Conservation (phyloP, 2,329 filamentous ascomycete genomes). For the Paecilomyces dactylethromorphus region DNA sequence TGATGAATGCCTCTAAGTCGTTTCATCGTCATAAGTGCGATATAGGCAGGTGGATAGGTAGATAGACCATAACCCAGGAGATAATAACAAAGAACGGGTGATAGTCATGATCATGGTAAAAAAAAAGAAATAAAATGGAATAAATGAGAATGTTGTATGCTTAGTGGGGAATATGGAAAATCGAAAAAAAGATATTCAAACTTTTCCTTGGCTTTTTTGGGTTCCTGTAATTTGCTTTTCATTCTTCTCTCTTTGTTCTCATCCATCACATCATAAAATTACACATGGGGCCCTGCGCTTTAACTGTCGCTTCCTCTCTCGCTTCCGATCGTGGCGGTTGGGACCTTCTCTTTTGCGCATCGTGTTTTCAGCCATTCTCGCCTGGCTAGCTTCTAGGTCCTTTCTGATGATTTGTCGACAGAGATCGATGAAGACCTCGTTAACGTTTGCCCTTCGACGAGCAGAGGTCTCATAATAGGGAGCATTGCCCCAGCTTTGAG, state of each 20-base stretch:
- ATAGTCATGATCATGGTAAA: not conserved
- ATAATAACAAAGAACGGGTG: too few relatives aligned
- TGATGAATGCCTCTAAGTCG: not conserved
- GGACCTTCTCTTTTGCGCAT: slow-evolving; percentile 29
- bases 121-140: not conserved
- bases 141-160: not conserved
- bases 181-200: slow-evolving; percentile 13
- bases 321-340: slow-evolving; percentile 28
- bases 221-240: slow-evolving; percentile 1
- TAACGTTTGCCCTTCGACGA: slow-evolving; percentile 75
- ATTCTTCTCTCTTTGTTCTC: not conserved
- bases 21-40: too few relatives aligned
- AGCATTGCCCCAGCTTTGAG: slow-evolving; percentile 77
- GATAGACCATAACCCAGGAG: not conserved
- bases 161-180: not conserved
- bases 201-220: not conserved
- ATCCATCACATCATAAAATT: slow-evolving; percentile 22
- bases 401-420: slow-evolving; percentile 76
- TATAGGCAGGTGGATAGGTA: too few relatives aligned
- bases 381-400: slow-evolving; percentile 43
- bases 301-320: slow-evolving; percentile 20
- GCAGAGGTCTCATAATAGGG: slow-evolving; percentile 91
- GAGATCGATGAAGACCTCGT: slow-evolving; percentile 81
- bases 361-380: slow-evolving; percentile 19
- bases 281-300: slow-evolving; percentile 32